Percentiles rank a stretch among this genome's conserved stretches.
Conservation (phyloP, 495 filamentous ascomycete species). For the Penicillium lagena region DNA sequence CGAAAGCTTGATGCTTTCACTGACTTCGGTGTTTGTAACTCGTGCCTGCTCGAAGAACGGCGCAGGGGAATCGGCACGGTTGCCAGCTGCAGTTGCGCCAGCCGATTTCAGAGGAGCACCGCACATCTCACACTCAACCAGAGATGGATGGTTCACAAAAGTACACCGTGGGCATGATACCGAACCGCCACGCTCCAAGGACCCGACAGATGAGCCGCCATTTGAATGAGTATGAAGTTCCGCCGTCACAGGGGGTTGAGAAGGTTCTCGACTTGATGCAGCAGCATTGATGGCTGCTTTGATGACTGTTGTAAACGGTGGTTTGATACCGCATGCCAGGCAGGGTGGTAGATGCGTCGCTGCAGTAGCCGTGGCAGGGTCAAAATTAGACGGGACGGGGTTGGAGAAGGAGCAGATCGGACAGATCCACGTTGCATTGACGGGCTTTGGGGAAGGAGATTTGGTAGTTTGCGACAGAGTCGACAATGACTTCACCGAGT, state of each 20-base stretch:
- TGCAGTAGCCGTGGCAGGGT: constrained; percentile 66
- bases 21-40: constrained; percentile 45
- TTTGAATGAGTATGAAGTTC: constrained; percentile 3
- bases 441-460: constrained; percentile 20
- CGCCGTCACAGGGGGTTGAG: constrained; percentile 13
- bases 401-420: constrained; percentile 98
- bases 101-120: constrained; percentile 58
- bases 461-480: constrained; percentile 15
- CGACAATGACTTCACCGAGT: constrained; percentile 15
- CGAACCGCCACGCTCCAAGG: constrained; percentile 5
- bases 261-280: constrained; percentile 46
- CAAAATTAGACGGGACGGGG: constrained; percentile 86
- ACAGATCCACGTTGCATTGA: constrained; percentile 89
- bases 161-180: constrained; percentile 79
- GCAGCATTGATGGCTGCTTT: constrained; percentile 76
- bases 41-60: constrained; percentile 46
- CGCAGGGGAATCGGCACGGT: constrained; percentile 69
- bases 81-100: constrained; percentile 6
- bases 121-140: constrained; percentile 86
- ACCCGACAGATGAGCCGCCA: not conserved
- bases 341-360: constrained; percentile 79
- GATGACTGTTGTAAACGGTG: constrained; percentile 68
- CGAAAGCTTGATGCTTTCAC: constrained; percentile 81
- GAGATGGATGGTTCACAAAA: constrained; percentile 85
- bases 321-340: constrained; percentile 89